Evolutionary conservation across 306 rosid genomes (phyloP).

Genomic region (Mimosa pudica): DNA sequence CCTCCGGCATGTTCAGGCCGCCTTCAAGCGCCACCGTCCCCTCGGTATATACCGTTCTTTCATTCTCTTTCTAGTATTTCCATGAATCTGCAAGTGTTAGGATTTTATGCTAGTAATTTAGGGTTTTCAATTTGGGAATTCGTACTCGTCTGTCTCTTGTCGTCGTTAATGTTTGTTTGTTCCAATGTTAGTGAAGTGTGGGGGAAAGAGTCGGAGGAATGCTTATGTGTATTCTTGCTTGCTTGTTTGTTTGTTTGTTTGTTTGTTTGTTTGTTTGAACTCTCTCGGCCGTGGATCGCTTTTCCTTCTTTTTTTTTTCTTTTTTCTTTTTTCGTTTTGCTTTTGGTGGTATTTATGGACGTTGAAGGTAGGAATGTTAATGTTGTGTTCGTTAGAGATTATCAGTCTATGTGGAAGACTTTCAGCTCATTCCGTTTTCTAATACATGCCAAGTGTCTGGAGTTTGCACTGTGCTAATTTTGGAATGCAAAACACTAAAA

Average conservation of each 20-base stretch:
- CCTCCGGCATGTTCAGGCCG: constrained; percentile 51
- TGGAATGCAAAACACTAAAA: constrained; percentile 8
- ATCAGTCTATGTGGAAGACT: background rate
- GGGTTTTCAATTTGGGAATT: background rate
- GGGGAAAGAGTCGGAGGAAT: background rate
- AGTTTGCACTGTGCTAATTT: background rate
- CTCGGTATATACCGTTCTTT: constrained; percentile 27
- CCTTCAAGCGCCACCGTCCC: constrained; percentile 53
- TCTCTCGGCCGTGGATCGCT: background rate
- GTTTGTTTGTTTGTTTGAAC: background rate
- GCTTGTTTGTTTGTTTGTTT: too few species aligned
- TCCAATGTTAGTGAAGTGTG: background rate
- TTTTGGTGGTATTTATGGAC: too few species aligned
- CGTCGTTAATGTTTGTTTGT: background rate
- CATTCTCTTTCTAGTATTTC: too few species aligned
- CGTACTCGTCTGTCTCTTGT: background rate
- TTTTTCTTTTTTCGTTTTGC: background rate
- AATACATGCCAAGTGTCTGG: background rate
- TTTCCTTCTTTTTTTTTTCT: background rate
- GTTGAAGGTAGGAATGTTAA: background rate
- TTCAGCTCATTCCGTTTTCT: background rate
- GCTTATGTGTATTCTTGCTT: background rate
- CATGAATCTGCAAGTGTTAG: background rate
- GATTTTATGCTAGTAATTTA: background rate
- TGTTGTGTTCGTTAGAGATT: background rate